These are phyloP conservation scores for Cordyceps sp. DNA, from an alignment of 2,329 filamentous ascomycete genomes.

Conservation along the genomic window DNA sequence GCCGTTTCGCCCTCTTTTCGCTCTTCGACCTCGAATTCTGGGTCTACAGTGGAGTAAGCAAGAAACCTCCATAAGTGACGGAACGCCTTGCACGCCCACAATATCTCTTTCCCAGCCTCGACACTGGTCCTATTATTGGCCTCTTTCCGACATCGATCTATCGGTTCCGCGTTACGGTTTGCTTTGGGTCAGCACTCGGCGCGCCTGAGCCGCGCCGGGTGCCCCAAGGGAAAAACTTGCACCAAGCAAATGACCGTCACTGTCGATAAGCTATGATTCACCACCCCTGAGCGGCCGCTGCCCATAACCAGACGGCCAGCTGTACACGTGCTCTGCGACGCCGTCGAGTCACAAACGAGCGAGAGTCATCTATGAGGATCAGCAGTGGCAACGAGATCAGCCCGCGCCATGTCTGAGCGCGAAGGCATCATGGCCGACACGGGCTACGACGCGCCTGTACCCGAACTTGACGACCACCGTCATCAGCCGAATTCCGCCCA, in stretches of 20 bases:
- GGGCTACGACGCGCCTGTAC: constrained; percentile 57
- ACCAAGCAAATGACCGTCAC: constrained; percentile 4
- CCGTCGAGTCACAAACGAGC: too few species aligned
- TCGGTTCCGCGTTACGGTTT: too few species aligned
- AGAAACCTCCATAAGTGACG: constrained; percentile 93
- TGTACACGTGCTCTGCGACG: too few species aligned
- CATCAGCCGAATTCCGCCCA: constrained; percentile 45
- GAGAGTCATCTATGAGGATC: too few species aligned
- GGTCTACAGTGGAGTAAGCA: constrained; percentile 94
- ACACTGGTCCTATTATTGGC: too few species aligned
- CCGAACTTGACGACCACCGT: constrained; percentile 78
- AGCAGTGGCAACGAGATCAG: not conserved
- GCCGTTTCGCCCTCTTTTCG: too few species aligned
- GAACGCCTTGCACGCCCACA: too few species aligned
- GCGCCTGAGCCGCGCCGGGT: constrained; percentile 20
- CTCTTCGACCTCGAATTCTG: constrained; percentile 82
- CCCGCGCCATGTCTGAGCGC: constrained; percentile 46
- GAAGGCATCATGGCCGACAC: constrained; percentile 42
- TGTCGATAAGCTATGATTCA: constrained; percentile 13
- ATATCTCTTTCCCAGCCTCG: too few species aligned
- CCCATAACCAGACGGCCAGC: constrained; percentile 1
- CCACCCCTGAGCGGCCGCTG: constrained; percentile 9
- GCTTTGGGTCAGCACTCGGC: constrained; percentile 16
- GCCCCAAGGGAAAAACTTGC: constrained; percentile 4
- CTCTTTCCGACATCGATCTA: too few species aligned